These are phyloP conservation scores for Marchantia polymorpha DNA, from an alignment of 225 moss, liverwort and hornwort genomes.

Conservation along the genomic window DNA sequence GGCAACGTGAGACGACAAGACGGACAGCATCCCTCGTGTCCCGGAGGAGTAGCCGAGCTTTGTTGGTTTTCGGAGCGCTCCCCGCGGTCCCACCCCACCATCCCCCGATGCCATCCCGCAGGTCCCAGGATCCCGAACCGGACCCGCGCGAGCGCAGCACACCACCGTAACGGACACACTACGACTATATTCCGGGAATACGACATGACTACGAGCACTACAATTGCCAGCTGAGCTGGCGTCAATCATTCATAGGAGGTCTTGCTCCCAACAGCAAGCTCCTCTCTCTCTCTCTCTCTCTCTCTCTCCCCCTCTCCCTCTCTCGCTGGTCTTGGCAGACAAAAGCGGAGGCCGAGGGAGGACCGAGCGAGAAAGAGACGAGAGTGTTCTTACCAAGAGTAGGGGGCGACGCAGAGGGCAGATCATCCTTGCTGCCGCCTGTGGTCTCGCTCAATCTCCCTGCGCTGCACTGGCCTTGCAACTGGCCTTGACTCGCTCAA, in stretches of 20 bases:
- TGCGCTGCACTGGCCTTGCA: neutral
- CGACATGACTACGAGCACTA: neutral
- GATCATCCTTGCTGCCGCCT: neutral
- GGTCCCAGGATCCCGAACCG: neutral
- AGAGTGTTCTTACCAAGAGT: neutral
- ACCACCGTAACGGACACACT: conserved; percentile 13
- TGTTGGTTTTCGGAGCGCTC: neutral
- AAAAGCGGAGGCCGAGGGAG: neutral
- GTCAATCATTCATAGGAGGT: conserved; percentile 12
- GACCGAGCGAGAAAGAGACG: neutral
- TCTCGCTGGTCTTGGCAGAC: neutral
- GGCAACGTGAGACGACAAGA: conserved; percentile 18
- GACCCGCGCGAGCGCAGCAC: too few species aligned
- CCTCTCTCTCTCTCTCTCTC: conserved; percentile 9
- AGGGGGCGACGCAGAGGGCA: neutral
- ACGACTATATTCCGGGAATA: neutral
- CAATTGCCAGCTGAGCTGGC: conserved; percentile 23
- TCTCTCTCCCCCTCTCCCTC: conserved; percentile 4
- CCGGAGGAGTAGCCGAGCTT: neutral
- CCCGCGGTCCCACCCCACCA: neutral
- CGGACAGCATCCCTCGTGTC: conserved; percentile 15
- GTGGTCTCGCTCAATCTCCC: conserved; percentile 23
- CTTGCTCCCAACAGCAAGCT: conserved; percentile 7
- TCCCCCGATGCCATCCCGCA: too few species aligned
- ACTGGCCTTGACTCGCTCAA: neutral